A percentile compares a stretch with the other conserved stretches of the same genome.
Evolutionary conservation across 345 rosid genomes (phyloP).

Genomic region (Physaria fendleri): DNA sequence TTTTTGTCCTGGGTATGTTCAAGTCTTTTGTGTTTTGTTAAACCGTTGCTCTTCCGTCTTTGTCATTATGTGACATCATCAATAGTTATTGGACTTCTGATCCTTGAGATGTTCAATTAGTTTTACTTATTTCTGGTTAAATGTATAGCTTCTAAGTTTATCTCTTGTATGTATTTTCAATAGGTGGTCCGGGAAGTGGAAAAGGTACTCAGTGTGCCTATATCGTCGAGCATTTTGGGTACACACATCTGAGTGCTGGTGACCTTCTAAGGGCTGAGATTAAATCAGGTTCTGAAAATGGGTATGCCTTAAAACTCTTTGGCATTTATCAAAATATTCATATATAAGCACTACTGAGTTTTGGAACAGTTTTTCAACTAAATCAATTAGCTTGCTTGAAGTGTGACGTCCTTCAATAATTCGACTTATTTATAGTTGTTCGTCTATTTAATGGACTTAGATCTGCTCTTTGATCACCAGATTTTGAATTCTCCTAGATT

Average conservation of each 20-base stretch:
- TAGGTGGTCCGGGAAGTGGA: slow-evolving; percentile 98
- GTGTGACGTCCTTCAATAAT: no score
- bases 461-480: slow-evolving; percentile 4
- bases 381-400: background rate
- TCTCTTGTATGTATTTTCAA: slow-evolving; percentile 9
- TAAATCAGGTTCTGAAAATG: slow-evolving; percentile 80
- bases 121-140: background rate
- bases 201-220: slow-evolving; percentile 85
- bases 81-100: background rate
- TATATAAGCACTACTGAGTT: background rate
- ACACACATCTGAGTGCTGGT: slow-evolving; percentile 86
- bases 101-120: background rate
- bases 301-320: slow-evolving; percentile 36
- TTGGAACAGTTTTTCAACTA: background rate
- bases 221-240: slow-evolving; percentile 55
- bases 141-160: background rate
- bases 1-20: slow-evolving; percentile 81
- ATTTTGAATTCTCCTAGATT: background rate
- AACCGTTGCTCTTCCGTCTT: background rate
- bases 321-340: background rate
- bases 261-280: slow-evolving; percentile 81
- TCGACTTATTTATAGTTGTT: no score
- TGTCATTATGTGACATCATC: background rate
- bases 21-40: background rate
- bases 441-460: slow-evolving; percentile 4